Base-by-base conservation (phyloP, 805 yeast species). In the Nakazawaea peltata region DNA sequence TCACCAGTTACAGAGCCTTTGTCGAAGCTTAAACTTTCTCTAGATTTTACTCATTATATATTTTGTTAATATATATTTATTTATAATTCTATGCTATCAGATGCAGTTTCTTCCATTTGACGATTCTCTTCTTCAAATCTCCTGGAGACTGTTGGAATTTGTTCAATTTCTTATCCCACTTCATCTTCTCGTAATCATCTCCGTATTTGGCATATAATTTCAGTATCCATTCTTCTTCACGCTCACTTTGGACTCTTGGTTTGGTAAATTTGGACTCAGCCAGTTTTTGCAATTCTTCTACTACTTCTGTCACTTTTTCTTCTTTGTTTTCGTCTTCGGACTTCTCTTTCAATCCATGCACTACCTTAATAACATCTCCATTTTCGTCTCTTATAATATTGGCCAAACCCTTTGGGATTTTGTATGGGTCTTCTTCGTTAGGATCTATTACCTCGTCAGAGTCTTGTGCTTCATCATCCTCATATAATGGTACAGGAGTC, bases 1-100 rank as follows among this genome's bases (percentile, higher is more conserved):
- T 90, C 54, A 82, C 88, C 27, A 67, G 88, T 23, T 92, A 88
- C 63, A 81, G 95, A 61, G 97, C 98, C 5, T 85, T 80, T 56
- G 85, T 80, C 47, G 95, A 85, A 62, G 81, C 77, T 31, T 66
- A 50, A 43, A 42, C 40, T 13, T 27, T 27, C 11, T 25, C 12
- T 25, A 10, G n/a, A n/a, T n/a, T n/a, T 11, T 25, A 25, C 12
- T 27, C 6, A 27, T 15, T 13, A 27, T 27, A 14, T 27, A 27
- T 14, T 8, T 13, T 14, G 8, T n/a, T 7, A 9, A 6, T 11
- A 25, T 25, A 13, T 8, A 25, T n/a, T 8, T 21, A 8, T 8
- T 21, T 8, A 8, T 8, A 8, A 11, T 21, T 21, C 8, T 21
- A 21, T 21, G 24, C 11, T 8, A 25, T 25, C 7, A 7, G 6